phyloP scores from a whole-genome alignment of 768 basidiomycete species.

The Multifurca ochricompacta region DNA sequence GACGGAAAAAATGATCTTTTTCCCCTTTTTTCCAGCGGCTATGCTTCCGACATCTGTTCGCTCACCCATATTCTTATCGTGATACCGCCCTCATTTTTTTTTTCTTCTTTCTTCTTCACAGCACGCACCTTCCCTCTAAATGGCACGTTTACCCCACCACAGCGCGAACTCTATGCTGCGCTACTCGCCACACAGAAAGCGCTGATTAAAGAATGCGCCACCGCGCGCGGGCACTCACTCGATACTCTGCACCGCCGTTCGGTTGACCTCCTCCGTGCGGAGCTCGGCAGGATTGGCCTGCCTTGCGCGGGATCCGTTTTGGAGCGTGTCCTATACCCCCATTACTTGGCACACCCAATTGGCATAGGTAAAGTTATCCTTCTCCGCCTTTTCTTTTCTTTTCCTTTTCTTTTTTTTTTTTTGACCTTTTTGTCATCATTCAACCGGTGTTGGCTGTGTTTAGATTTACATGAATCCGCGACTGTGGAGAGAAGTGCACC shows the following conservation, averaged over 20 bases:
- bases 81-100: neutral
- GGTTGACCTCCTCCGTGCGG: slow-evolving; percentile 54
- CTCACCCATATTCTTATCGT: neutral
- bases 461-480: slow-evolving; percentile 85
- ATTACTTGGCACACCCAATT: slow-evolving; percentile 86
- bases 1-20: neutral
- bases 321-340: slow-evolving; percentile 75
- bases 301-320: slow-evolving; percentile 45
- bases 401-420: neutral
- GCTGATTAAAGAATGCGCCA: slow-evolving; percentile 54
- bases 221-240: slow-evolving; percentile 47
- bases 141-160: slow-evolving; percentile 70
- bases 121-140: slow-evolving; percentile 85
- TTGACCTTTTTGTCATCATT: neutral
- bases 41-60: slow-evolving; percentile 91
- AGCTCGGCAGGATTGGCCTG: slow-evolving; percentile 69
- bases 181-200: slow-evolving; percentile 66
- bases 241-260: slow-evolving; percentile 74
- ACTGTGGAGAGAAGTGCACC: slow-evolving; percentile 46
- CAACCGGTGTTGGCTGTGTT: no score
- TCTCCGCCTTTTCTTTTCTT: slow-evolving; percentile 9
- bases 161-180: slow-evolving; percentile 78
- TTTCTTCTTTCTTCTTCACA: slow-evolving; percentile 25
- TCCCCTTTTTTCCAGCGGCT: slow-evolving; percentile 47
- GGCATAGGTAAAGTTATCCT: slow-evolving; percentile 83